Evolutionary conservation across 2,329 filamentous ascomycete genomes (phyloP).

Genomic region (Phialophora macrospora): DNA sequence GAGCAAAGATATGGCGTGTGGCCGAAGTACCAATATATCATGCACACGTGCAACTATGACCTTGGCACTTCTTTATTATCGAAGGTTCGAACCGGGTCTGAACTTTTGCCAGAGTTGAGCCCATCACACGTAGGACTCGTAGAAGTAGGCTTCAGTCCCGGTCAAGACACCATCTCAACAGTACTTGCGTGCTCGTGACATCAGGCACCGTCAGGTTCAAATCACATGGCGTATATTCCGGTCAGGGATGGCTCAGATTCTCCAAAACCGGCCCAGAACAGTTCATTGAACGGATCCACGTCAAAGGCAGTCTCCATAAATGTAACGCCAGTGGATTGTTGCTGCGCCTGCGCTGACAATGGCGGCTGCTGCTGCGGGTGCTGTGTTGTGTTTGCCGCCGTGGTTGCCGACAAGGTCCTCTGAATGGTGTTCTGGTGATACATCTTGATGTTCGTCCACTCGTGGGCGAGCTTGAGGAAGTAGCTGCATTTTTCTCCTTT

Average conservation of each 20-base stretch:
- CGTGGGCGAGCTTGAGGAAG: slow-evolving; percentile 21
- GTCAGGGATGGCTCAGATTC: slow-evolving; percentile 12
- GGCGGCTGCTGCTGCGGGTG: background rate
- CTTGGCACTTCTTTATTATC: background rate
- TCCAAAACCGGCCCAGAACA: slow-evolving; percentile 26
- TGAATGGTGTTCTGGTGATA: slow-evolving; percentile 29
- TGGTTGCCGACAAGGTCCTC: slow-evolving; percentile 7
- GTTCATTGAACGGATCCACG: slow-evolving; percentile 25
- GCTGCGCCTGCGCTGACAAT: slow-evolving; percentile 2
- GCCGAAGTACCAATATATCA: background rate
- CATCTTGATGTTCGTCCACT: slow-evolving; percentile 25
- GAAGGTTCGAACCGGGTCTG: background rate
- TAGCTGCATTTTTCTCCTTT: slow-evolving; percentile 15
- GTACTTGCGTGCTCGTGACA: background rate
- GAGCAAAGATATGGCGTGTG: too few species aligned
- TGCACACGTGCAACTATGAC: background rate
- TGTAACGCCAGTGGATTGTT: background rate
- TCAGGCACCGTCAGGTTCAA: too few species aligned
- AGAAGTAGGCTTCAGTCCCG: too few species aligned
- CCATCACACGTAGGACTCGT: too few species aligned
- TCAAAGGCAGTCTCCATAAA: slow-evolving; percentile 18
- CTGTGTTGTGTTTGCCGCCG: background rate
- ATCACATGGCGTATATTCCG: slow-evolving; percentile 17
- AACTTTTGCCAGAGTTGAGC: background rate
- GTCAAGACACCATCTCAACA: background rate